Conservation (phyloP, 768 basidiomycete species). For the Trametes maxima region DNA sequence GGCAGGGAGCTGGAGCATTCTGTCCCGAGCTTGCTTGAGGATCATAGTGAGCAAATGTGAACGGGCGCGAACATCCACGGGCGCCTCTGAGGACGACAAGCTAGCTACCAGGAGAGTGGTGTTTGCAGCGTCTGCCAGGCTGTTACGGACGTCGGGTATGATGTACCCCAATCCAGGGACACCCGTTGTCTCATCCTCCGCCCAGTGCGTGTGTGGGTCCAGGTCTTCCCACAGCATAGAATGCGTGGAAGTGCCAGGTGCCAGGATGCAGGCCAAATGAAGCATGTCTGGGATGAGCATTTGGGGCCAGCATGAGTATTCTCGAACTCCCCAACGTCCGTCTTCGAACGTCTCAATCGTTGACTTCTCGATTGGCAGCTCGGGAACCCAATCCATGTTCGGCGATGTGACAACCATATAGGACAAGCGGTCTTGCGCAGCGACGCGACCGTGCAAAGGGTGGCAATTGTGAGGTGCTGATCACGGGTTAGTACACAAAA, state of each 20-base stretch:
- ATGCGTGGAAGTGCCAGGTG: too few species aligned
- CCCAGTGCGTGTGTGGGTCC: neutral
- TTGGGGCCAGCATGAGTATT: neutral
- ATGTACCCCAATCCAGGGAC: neutral
- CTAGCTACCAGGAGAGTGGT: neutral
- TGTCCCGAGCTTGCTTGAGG: neutral
- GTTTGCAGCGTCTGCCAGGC: neutral
- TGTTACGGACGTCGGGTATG: neutral
- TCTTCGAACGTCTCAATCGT: neutral
- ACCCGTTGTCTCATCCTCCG: neutral
- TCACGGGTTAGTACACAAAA: neutral
- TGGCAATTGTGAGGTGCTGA: neutral
- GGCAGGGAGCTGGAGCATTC: conserved; percentile 2
- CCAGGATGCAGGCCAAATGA: neutral
- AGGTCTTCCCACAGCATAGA: neutral
- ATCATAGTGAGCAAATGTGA: neutral
- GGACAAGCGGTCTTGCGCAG: neutral
- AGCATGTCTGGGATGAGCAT: neutral
- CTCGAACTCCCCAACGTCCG: neutral
- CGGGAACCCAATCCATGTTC: neutral
- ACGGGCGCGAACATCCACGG: neutral
- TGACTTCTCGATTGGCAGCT: neutral
- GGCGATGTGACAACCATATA: neutral
- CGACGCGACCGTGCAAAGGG: neutral
- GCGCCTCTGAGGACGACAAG: neutral